Percentiles rank a stretch among this genome's conserved stretches.
phyloP scores from a whole-genome alignment of 148 eudicot species.

The Polygonum aviculare region DNA sequence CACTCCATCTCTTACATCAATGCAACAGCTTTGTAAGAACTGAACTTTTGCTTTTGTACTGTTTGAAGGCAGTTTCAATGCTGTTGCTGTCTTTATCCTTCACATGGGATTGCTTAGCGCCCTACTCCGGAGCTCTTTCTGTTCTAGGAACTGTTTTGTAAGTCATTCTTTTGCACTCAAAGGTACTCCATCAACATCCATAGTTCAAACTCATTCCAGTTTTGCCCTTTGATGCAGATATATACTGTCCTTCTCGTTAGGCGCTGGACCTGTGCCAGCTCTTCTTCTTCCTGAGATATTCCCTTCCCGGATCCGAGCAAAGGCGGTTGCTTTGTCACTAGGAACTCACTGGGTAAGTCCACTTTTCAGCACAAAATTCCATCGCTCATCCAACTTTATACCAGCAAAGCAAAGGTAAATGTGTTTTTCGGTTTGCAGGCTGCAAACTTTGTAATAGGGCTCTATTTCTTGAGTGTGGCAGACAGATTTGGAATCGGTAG shows the following conservation, averaged over 20 bases:
- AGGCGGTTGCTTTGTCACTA: constrained; percentile 85
- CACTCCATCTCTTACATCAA: neutral
- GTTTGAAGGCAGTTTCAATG: constrained; percentile 84
- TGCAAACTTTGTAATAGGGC: constrained; percentile 74
- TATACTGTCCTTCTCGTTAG: constrained; percentile 82
- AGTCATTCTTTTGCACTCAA: constrained; percentile 17
- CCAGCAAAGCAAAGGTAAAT: neutral
- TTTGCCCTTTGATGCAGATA: constrained; percentile 35
- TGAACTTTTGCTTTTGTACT: neutral
- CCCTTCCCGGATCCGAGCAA: constrained; percentile 92
- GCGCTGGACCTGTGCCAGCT: constrained; percentile 97
- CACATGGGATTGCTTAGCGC: constrained; percentile 69
- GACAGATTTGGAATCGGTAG: constrained; percentile 76
- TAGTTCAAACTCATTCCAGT: neutral
- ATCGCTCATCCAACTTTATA: neutral
- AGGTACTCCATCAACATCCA: neutral
- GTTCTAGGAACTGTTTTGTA: constrained; percentile 91
- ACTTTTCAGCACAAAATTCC: neutral
- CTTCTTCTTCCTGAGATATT: constrained; percentile 94
- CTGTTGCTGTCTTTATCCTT: constrained; percentile 73
- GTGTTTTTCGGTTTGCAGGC: constrained; percentile 30
- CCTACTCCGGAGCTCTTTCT: constrained; percentile 83
- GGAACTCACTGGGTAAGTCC: constrained; percentile 95
- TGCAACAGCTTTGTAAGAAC: too few relatives aligned
- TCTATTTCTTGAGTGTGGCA: constrained; percentile 84